Evolutionary conservation across 768 basidiomycete species (phyloP), one percentile per base, ranked within the genome.

Genomic region (Rhizopogon vesiculosus): DNA sequence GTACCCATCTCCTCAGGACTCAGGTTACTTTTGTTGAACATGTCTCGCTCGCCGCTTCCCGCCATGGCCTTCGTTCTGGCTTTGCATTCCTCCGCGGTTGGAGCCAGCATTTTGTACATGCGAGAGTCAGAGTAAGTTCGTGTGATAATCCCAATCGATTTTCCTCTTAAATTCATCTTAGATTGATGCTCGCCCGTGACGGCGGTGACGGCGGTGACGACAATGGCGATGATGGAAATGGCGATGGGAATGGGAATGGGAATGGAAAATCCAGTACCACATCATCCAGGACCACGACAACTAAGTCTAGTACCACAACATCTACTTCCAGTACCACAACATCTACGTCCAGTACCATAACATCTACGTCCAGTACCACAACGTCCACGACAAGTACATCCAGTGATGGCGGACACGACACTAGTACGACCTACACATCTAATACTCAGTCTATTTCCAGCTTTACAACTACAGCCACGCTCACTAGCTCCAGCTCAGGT

Each of bases 51-150:
- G 2, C 31, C 1, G 31, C 41, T 51, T 28, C 55, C 54, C 12
- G 42, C 42, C 19, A 38, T 58, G 33, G 55, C 19, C 15, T 56
- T 58, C 10, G 48, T 44, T 49, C 16, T 51, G 12, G 55, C 55
- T 42, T 28, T 56, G 31, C 54, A 51, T 31, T 18, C 46, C 5
- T 7, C 22, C 4, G 25, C 31, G 35, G 46, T 33, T 39, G 33
- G 16, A 3, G 42, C 19, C 5, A 18, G 6, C 29, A n/a, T 18
- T 29, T 13, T 51, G 16, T 39, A 42, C 41, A 8, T 39, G 44
- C 35, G 22, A 28, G 61, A 42, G 43, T 8, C 40, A 19, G 7
- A 7, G 56, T 57, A 39, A 57, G 56, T 41, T 22, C 8, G 9
- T 54, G 22, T 41, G 19, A 48, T 22, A 16, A 15, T 22, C 22